These are phyloP conservation scores for Suillus subaureus DNA, from an alignment of 768 basidiomycete species.

Conservation along the genomic window DNA sequence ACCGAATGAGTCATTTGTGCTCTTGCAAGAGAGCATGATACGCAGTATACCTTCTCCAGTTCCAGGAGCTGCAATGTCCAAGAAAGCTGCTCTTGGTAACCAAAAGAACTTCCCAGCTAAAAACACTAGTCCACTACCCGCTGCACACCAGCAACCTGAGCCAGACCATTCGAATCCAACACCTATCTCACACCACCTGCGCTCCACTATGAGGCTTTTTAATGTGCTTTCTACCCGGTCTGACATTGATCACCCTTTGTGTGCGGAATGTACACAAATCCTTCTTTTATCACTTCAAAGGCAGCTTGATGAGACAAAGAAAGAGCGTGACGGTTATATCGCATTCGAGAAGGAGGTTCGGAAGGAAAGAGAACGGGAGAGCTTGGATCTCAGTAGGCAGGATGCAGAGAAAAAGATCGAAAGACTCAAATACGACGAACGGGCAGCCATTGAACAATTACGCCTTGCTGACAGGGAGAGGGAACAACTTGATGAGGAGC, in stretches of 20 bases:
- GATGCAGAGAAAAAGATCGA: conserved; percentile 76
- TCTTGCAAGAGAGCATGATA: conserved; percentile 83
- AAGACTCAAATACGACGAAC: conserved; percentile 69
- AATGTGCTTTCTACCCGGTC: conserved; percentile 76
- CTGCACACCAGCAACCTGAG: conserved; percentile 42
- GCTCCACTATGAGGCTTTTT: conserved; percentile 73
- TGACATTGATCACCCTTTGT: conserved; percentile 91
- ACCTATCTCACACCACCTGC: conserved; percentile 76
- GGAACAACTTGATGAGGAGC: conserved; percentile 72
- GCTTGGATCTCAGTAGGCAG: conserved; percentile 58
- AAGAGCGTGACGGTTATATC: conserved; percentile 90
- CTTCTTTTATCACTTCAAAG: conserved; percentile 73
- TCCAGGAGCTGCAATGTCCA: conserved; percentile 44
- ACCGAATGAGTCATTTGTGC: conserved; percentile 89
- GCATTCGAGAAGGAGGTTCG: conserved; percentile 88
- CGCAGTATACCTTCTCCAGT: conserved; percentile 64
- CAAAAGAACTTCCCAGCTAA: conserved; percentile 31
- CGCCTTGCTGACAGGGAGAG: conserved; percentile 77
- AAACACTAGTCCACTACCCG: conserved; percentile 28
- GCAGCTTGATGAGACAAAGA: conserved; percentile 87
- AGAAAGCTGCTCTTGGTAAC: conserved; percentile 42
- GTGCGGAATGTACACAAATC: conserved; percentile 90
- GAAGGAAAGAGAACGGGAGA: conserved; percentile 77
- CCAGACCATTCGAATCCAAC: conserved; percentile 64
- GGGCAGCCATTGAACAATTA: conserved; percentile 70